Evolutionary conservation across 2,329 filamentous ascomycete species (phyloP), one percentile per base, ranked within the genome.

Genomic region (Domatiomyces globalis): DNA sequence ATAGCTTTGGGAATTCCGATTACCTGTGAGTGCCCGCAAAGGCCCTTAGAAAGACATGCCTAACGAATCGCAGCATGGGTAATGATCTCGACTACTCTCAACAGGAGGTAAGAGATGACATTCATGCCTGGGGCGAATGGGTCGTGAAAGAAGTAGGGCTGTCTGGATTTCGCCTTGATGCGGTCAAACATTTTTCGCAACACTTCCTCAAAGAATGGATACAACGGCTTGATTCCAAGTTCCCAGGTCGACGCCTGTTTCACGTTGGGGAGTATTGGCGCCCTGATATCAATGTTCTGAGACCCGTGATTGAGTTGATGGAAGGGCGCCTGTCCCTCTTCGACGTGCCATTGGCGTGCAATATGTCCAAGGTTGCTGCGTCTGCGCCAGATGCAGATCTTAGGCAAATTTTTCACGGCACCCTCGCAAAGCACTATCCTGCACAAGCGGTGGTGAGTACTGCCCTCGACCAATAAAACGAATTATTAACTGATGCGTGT

Each of bases 211-310:
- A 72, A 43, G 73, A 79, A n/a, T 84, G 84, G 66, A 75, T 85
- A 48, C 67, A 69, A 5, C 69, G 75, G 45, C 66, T 85, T 53
- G 76, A 76, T 60, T 68, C 70, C 44, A 66, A 65, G 0, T 69
- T 72, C 27, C 75, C 75, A 2, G 46, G 52, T 25, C 66, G 71
- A 10, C 66, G 74, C 10, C 79, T 80, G 65, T 82, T 85, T 61
- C 68, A 84, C 15, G 77, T 87, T 1, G 83, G 80, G 8, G 83
- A 87, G 61, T 85, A 81, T 63, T 86, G 82, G 81, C 74, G 74
- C 29, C 76, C 74, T 46, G 75, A 83, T 51, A 65, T 76, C 0
- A 62, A 71, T 17, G 72, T 75, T 50, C 73, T 85, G 65, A 64
- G 73, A 1, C 64, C 69, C 17, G 85, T 82, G 62, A 66, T 83